phyloP scores from a whole-genome alignment of 805 yeast genomes.

The Metschnikowia anglica region DNA sequence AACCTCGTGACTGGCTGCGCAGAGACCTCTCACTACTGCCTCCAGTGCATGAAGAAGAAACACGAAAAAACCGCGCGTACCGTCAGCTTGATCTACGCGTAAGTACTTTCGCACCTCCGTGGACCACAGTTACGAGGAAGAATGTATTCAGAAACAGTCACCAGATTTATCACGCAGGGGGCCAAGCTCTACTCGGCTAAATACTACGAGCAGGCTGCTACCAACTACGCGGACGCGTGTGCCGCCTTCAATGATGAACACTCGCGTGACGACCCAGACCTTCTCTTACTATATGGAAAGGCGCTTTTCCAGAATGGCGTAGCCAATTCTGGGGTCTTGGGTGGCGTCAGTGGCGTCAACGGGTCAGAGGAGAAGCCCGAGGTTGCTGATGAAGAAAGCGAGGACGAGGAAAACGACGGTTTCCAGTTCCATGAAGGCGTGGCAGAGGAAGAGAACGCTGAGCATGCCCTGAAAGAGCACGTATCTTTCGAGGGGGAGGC shows the following conservation, averaged over 20 bases:
- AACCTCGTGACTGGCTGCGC: no score
- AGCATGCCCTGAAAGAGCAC: conserved; percentile 4
- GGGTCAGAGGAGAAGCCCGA: conserved; percentile 3
- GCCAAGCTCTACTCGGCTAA: conserved; percentile 62
- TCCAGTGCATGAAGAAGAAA: no score
- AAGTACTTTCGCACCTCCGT: not conserved
- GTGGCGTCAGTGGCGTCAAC: conserved; percentile 29
- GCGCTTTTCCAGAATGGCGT: conserved; percentile 79
- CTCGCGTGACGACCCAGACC: conserved; percentile 68
- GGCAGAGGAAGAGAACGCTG: conserved; percentile 18
- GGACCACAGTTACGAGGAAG: not conserved
- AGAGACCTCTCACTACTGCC: no score
- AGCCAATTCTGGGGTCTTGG: conserved; percentile 71
- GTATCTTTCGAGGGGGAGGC: conserved; percentile 15
- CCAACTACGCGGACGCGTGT: conserved; percentile 72
- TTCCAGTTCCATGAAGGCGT: conserved; percentile 16
- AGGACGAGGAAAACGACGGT: conserved; percentile 14
- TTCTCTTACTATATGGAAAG: conserved; percentile 74
- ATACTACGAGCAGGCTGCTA: conserved; percentile 67
- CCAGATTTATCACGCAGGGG: conserved; percentile 49
- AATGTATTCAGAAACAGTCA: conserved; percentile 19
- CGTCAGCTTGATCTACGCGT: no score
- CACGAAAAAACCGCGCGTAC: no score
- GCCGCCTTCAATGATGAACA: conserved; percentile 48
- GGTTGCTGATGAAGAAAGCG: conserved; percentile 17